Evolutionary conservation across 495 filamentous ascomycete species (phyloP), one percentile per base, ranked within the genome.

Genomic region (Parachaetomium inaequale): DNA sequence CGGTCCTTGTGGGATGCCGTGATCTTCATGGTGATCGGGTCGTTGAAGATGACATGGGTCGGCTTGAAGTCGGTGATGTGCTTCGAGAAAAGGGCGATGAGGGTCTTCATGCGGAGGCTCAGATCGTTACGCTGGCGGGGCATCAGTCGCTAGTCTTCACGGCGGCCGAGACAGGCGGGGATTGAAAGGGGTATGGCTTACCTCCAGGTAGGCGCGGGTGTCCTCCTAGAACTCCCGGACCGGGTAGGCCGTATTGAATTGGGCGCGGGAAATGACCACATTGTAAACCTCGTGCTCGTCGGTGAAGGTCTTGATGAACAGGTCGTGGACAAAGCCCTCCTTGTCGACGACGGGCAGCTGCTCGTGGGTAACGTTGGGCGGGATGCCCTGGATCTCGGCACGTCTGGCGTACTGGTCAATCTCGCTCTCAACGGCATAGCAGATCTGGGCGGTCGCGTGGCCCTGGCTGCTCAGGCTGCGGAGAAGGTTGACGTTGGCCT

Each of bases 1-100:
- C 63, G 56, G 5, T 25, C 10, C 0, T 38, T 42, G 52, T 70
- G 63, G 38, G 19, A 17, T 19, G 43, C 59, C 6, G 71, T 66
- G 36, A 68, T 15, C 32, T 72, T 73, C 69, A 73, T 70, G 5
- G 71, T 72, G 29, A 72, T 51, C 15, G 71, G 58, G 23, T 73
- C 71, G 42, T 73, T 73, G 66, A 73, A 73, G 28, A 73, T 52
- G 42, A 73, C 62, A 40, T 73, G 71, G 14, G 71, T 73, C 5
- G 71, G 69, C 14, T 49, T n/a, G 62, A 70, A 72, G 0, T 23
- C 8, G 17, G 46, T 32, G 28, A 73, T 70, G 15, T 60, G 53
- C 2, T 15, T n/a, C 2, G 56, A 28, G 59, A 63, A 73, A 2
- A 72, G 28, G 21, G 46, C 4, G 36, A 68, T 31, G 0, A 72